phyloP scores from a whole-genome alignment of 306 rosid genomes.

The Begonia loranthoides region DNA sequence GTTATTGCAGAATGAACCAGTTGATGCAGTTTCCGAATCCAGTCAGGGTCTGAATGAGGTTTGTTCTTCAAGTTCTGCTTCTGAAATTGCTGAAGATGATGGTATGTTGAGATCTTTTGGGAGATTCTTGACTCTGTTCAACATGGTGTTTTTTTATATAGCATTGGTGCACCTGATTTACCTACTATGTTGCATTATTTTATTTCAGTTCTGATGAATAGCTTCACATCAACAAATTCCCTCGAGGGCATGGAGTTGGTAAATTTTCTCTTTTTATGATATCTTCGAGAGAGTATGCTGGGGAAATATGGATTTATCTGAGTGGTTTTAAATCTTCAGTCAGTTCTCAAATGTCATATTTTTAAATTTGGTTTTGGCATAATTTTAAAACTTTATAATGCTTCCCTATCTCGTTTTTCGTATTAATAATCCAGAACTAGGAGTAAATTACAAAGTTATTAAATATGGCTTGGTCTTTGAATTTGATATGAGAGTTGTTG shows the following conservation, averaged over 20 bases:
- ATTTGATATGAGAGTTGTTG: no score
- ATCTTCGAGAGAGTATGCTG: background rate
- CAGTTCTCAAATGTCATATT: no score
- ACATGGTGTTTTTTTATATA: no score
- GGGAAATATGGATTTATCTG: background rate
- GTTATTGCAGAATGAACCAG: slow-evolving; percentile 37
- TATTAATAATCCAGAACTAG: no score
- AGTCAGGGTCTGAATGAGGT: slow-evolving; percentile 34
- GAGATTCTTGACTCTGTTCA: slow-evolving; percentile 9
- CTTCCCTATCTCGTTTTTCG: no score
- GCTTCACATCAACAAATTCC: slow-evolving; percentile 21
- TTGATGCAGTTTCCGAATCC: slow-evolving; percentile 38
- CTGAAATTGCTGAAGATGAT: slow-evolving; percentile 38
- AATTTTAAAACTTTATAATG: no score
- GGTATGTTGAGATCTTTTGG: slow-evolving; percentile 24
- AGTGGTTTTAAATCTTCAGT: background rate
- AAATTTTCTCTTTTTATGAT: slow-evolving; percentile 10
- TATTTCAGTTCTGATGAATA: slow-evolving; percentile 42
- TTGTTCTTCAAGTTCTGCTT: slow-evolving; percentile 42
- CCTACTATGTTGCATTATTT: no score
- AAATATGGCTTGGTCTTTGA: no score
- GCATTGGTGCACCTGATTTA: no score
- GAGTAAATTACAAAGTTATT: no score
- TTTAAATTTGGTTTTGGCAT: no score
- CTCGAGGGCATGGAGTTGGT: slow-evolving; percentile 37